Evolutionary conservation across 2,329 filamentous ascomycete species (phyloP).

Genomic region (Hortaea werneckii): DNA sequence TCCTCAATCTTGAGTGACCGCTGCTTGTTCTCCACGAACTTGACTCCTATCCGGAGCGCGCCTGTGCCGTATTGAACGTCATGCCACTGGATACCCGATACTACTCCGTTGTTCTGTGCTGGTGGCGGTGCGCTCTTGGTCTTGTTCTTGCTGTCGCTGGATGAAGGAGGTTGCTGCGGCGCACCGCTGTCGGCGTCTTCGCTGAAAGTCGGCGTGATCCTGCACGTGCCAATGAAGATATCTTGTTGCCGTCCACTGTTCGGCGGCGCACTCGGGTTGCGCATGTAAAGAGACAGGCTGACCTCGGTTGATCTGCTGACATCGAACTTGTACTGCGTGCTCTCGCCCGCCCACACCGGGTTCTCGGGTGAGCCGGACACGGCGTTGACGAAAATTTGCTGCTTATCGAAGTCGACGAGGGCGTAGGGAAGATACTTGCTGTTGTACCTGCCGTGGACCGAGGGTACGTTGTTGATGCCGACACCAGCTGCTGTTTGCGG

Average conservation of each 20-base stretch:
- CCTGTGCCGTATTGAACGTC: constrained; percentile 85
- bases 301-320: constrained; percentile 90
- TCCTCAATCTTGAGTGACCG: constrained; percentile 90
- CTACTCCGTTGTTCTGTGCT: constrained; percentile 41
- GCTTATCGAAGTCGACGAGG: constrained; percentile 95
- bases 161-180: constrained; percentile 28
- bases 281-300: constrained; percentile 83
- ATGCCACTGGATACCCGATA: constrained; percentile 77
- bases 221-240: constrained; percentile 86
- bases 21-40: constrained; percentile 87
- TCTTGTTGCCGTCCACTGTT: constrained; percentile 86
- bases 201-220: constrained; percentile 87
- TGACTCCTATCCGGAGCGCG: constrained; percentile 80
- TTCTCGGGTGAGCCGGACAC: constrained; percentile 91
- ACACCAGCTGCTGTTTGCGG: constrained; percentile 65
- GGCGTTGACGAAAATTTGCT: constrained; percentile 96
- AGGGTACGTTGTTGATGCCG: constrained; percentile 69
- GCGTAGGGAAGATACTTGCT: constrained; percentile 96
- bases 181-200: constrained; percentile 60
- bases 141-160: constrained; percentile 16
- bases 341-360: constrained; percentile 90
- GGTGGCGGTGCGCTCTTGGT: constrained; percentile 42
- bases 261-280: constrained; percentile 79
- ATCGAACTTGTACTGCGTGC: constrained; percentile 99
- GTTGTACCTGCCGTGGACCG: constrained; percentile 88